These are phyloP conservation scores for Ophiostoma pallidulum DNA, from an alignment of 2,329 filamentous ascomycete genomes.

Conservation along the genomic window DNA sequence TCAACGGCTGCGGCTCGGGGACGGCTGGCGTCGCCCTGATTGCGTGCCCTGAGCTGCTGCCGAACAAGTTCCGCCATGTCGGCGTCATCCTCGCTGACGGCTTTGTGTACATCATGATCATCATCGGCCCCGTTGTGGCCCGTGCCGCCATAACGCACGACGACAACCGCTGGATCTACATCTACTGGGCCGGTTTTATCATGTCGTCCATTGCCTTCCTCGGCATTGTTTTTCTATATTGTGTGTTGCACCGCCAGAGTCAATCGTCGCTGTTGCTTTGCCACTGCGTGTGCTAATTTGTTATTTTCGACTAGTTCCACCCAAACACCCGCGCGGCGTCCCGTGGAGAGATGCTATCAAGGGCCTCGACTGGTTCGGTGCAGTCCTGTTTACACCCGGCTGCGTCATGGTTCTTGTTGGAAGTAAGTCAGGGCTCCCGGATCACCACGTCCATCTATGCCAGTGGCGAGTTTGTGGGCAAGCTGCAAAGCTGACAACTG, in stretches of 20 bases:
- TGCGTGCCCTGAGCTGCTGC: slow-evolving; percentile 35
- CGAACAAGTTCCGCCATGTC: slow-evolving; percentile 38
- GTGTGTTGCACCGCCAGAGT: too few relatives aligned
- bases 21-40: slow-evolving; percentile 36
- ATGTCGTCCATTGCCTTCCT: too few relatives aligned
- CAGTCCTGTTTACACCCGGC: slow-evolving; percentile 27
- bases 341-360: slow-evolving; percentile 24
- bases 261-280: too few relatives aligned
- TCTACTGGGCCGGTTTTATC: too few relatives aligned
- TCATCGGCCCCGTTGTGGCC: slow-evolving; percentile 35
- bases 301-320: too few relatives aligned
- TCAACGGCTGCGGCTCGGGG: slow-evolving; percentile 33
- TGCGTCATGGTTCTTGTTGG: too few relatives aligned
- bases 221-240: too few relatives aligned
- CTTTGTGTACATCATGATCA: slow-evolving; percentile 33
- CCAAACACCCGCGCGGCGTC: slow-evolving; percentile 25
- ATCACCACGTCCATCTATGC: slow-evolving; percentile 28
- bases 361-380: slow-evolving; percentile 30
- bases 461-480: too few relatives aligned
- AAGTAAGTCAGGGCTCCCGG: too few relatives aligned
- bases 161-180: too few relatives aligned
- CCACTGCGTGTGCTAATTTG: too few relatives aligned
- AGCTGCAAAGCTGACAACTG: too few relatives aligned
- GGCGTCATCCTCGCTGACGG: slow-evolving; percentile 32
- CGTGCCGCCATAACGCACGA: slow-evolving; percentile 32